Base-by-base conservation (phyloP, 2,329 filamentous ascomycete species). In the Sclerotinia minor region DNA sequence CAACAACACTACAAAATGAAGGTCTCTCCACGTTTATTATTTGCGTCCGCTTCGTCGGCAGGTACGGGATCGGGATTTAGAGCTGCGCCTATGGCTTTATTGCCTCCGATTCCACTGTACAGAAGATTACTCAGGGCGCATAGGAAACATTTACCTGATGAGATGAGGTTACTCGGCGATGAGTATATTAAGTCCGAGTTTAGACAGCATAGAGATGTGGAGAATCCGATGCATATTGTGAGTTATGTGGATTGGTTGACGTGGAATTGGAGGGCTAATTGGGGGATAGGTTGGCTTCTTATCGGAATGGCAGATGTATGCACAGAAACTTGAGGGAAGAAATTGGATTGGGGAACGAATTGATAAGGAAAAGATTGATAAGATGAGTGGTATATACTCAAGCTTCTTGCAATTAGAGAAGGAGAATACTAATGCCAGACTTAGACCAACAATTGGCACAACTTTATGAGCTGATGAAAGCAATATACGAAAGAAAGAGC, bases 161-260 rank as follows among this genome's bases (percentile, higher is more conserved):
- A 97, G 66, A 86, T 88, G 88, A 88, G 95, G 47, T 68, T 96
- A 5, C 81, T 99, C 9, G 95, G 95, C 5, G 95, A 99, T 76
- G 87, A 93, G 78, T 99, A 98, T 79, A 84, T 98, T 78, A 97
- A 96, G 81, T 87, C 88, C 57, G 95, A 99, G 81, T 99, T 98
- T 74, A 85, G 92, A 69, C 90, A 91, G 0, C 95, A 98, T 76
- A 85, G 85, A 69, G 84, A 87, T 45, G 87, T 96, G 60, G 94
- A 98, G 69, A 98, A 98, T 75, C 94, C 95, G 0, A 86, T 92
- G 35, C 94, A 98, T 77, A 87, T 99, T 79, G 93, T 96, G 83
- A 70, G 87, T 78, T 45, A 9, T 44, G n/a, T 50, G 54, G 13
- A 41, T 11, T n/a, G 13, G 29, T 58, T 29, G 45, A 9, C 1